Percentiles rank a stretch among this genome's conserved stretches.
Conservation (phyloP, 345 rosid species). For the Hevea brasiliensis region DNA sequence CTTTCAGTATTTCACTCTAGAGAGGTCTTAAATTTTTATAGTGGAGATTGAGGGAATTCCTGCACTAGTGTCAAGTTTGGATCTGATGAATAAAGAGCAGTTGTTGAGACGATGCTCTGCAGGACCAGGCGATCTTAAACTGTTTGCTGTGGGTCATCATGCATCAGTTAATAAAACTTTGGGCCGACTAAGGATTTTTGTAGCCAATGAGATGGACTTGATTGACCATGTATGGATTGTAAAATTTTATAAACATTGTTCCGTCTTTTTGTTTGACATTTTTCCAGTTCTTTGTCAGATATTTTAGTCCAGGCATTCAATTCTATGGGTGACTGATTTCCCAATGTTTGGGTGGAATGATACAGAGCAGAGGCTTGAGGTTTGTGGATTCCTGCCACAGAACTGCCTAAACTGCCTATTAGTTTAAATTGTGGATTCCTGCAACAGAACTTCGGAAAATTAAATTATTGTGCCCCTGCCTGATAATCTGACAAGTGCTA, state of each 20-base stretch:
- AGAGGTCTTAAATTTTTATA: constrained; percentile 20
- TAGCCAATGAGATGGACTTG: constrained; percentile 73
- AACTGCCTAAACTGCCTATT: background rate
- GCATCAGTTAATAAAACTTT: constrained; percentile 73
- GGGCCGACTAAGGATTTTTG: constrained; percentile 67
- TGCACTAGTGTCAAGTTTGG: constrained; percentile 74
- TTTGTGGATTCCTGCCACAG: too few relatives aligned
- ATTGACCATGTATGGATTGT: constrained; percentile 64
- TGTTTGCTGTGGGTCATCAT: constrained; percentile 84
- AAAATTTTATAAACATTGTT: constrained; percentile 13
- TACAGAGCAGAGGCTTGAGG: constrained; percentile 87
- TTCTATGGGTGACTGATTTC: constrained; percentile 95
- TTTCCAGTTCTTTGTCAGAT: constrained; percentile 14
- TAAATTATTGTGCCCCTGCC: background rate
- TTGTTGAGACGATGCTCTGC: constrained; percentile 66
- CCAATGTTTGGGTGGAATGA: constrained; percentile 99
- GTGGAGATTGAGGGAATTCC: constrained; percentile 77
- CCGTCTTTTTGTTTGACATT: background rate
- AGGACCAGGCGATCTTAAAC: constrained; percentile 75
- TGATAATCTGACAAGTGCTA: background rate
- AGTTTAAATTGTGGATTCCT: background rate
- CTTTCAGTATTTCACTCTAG: constrained; percentile 8
- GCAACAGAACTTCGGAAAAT: background rate
- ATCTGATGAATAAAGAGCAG: constrained; percentile 42
- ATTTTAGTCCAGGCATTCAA: constrained; percentile 73